These are phyloP conservation scores for Amylostereum areolatum DNA, from an alignment of 1,284 basidiomycete genomes.

Conservation along the genomic window DNA sequence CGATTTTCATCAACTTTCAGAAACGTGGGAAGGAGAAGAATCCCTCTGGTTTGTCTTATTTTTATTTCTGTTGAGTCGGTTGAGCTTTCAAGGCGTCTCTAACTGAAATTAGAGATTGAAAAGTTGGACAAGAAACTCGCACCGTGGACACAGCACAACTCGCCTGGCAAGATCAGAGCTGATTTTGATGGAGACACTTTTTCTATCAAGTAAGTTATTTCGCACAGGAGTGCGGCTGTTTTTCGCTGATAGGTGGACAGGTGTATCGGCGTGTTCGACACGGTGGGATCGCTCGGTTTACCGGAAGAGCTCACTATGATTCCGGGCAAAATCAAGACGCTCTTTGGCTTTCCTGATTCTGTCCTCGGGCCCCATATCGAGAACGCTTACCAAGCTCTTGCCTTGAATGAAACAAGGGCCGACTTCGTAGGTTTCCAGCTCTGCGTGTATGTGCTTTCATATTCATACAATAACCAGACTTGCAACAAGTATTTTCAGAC, in stretches of 20 bases:
- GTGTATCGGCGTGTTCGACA: slow-evolving; percentile 69
- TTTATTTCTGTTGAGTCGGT: slow-evolving; percentile 1
- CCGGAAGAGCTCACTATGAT: slow-evolving; percentile 52
- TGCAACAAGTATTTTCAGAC: slow-evolving; percentile 61
- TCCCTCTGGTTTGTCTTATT: slow-evolving; percentile 33
- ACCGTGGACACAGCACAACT: slow-evolving; percentile 43
- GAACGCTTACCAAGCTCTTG: slow-evolving; percentile 60
- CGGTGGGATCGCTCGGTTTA: slow-evolving; percentile 62
- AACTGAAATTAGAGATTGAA: slow-evolving; percentile 31
- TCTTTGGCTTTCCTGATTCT: slow-evolving; percentile 61
- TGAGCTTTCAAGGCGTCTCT: background rate
- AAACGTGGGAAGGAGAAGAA: slow-evolving; percentile 49
- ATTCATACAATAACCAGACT: slow-evolving; percentile 29
- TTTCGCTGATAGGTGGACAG: slow-evolving; percentile 25
- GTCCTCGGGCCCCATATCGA: slow-evolving; percentile 57
- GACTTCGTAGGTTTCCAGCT: slow-evolving; percentile 50
- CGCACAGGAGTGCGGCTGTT: slow-evolving; percentile 1
- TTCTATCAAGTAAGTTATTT: slow-evolving; percentile 48
- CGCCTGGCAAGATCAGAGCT: slow-evolving; percentile 47
- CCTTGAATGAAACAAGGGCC: slow-evolving; percentile 54
- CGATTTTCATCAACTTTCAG: slow-evolving; percentile 56
- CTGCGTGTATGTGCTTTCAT: background rate
- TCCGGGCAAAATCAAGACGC: slow-evolving; percentile 31
- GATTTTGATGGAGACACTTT: slow-evolving; percentile 41
- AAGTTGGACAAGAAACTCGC: slow-evolving; percentile 36